phyloP scores from a whole-genome alignment of 495 filamentous ascomycete species.

The Cercophora samala region DNA sequence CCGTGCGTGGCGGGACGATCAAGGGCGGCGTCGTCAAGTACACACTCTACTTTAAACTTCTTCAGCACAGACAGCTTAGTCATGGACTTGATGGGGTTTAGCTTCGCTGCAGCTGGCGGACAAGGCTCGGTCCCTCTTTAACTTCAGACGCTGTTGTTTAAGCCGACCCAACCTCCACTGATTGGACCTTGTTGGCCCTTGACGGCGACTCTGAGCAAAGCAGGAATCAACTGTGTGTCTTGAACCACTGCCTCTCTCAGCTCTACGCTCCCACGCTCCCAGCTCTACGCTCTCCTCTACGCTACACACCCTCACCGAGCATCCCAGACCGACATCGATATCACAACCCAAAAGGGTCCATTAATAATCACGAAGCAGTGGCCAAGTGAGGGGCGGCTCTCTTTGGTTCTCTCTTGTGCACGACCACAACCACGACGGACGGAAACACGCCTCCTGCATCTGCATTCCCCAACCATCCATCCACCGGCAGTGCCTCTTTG shows the following conservation, averaged over 20 bases:
- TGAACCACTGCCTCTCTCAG: slow-evolving; percentile 4
- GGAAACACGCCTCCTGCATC: background rate
- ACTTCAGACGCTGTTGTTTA: slow-evolving; percentile 7
- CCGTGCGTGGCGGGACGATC: background rate
- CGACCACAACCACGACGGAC: background rate
- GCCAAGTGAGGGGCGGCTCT: too few relatives aligned
- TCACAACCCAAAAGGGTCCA: background rate
- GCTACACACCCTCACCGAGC: background rate
- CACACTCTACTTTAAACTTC: background rate
- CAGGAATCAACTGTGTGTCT: background rate
- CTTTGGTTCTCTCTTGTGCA: background rate
- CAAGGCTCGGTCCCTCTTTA: slow-evolving; percentile 4
- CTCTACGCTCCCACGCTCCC: background rate
- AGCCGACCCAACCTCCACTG: slow-evolving; percentile 3
- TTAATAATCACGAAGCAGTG: background rate
- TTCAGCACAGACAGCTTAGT: slow-evolving; percentile 5
- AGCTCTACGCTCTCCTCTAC: background rate
- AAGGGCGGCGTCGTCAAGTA: background rate
- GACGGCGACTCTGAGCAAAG: background rate
- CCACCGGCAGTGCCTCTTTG: background rate
- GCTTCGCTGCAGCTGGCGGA: slow-evolving; percentile 1
- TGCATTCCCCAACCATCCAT: background rate
- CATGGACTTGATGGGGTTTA: background rate
- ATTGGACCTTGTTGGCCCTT: slow-evolving; percentile 16
- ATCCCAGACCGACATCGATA: background rate